Base-by-base conservation (phyloP, 768 basidiomycete species). In the Rhodosporidiobolus sp. region DNA sequence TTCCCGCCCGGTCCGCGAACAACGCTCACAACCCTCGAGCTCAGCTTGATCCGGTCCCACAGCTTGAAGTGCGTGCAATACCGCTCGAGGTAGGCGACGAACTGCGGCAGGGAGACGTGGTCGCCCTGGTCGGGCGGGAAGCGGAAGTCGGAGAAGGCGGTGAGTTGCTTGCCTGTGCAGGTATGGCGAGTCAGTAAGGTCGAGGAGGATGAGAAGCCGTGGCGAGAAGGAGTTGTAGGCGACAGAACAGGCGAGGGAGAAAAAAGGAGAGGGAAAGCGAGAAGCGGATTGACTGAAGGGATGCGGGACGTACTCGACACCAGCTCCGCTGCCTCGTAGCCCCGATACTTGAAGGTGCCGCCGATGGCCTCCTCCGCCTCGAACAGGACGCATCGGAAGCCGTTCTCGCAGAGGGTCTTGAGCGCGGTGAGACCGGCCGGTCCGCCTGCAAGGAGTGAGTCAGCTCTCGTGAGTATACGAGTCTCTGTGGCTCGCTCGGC, bases 71-170 rank as follows among this genome's bases (percentile, higher is more conserved):
- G 63, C 35, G 78, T 76, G 54, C 73, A 74, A 32, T 76, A 78
- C 19, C 72, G 60, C 52, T 67, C 56, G 28, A 88, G 82, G 79
- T 88, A 87, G 16, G 80, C 75, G 58, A 86, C 84, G 75, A 86
- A 88, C 79, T 85, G 81, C 79, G 82, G 80, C 11, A 86, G 75
- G 3, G 83, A 83, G 32, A 86, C 77, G 74, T 87, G 86, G 77
- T 87, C 86, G 20, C 81, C 77, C 67, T 85, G 84, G 22, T 80
- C 78, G 19, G 82, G 70, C 19, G 86, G 84, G 38, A 86, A 79
- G 20, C 87, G 85, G 78, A 86, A 87, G 78, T 88, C 87, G 43
- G 85, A 85, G 79, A 87, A 88, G 68, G 83, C 83, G 9, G 87
- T 88, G 48, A 88, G 81, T 77, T 87, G 86, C 76, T 87, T 87